These are phyloP conservation scores for Phalaenopsis aphrodite DNA, from an alignment of 106 monocot species.

Conservation along the genomic window DNA sequence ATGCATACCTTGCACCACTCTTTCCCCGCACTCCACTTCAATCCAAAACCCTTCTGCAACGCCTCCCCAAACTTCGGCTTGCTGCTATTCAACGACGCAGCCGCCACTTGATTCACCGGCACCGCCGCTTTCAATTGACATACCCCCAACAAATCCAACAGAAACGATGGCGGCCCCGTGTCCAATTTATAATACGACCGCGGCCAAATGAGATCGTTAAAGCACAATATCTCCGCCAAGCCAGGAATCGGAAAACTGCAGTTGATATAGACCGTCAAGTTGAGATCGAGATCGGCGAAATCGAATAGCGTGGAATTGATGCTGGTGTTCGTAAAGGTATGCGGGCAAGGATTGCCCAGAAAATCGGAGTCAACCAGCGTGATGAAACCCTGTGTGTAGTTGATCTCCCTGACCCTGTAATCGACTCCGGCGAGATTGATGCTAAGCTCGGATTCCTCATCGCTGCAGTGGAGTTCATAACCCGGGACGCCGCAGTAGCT, in stretches of 20 bases:
- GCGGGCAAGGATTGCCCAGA: conserved; percentile 1
- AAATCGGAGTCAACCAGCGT: not conserved
- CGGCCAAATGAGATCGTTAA: not conserved
- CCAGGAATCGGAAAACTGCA: not conserved
- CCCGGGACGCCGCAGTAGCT: conserved; percentile 16
- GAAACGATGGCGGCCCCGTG: not conserved
- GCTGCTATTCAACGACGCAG: conserved; percentile 6
- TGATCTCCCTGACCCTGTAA: not conserved
- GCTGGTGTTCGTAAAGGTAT: conserved; percentile 7
- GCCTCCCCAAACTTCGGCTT: not conserved
- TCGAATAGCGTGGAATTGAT: conserved; percentile 11
- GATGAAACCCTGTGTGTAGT: conserved; percentile 8
- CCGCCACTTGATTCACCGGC: not conserved
- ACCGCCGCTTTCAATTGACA: conserved; percentile 9
- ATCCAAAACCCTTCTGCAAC: conserved; percentile 20
- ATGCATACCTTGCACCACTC: conserved; percentile 22
- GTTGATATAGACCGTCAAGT: conserved; percentile 13
- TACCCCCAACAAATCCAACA: not conserved
- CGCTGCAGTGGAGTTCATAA: conserved; percentile 9
- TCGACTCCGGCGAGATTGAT: not conserved
- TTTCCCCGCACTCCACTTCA: conserved; percentile 13
- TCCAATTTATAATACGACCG: conserved; percentile 12
- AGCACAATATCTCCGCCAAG: not conserved
- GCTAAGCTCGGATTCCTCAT: not conserved
- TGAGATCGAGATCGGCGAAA: conserved; percentile 1